phyloP scores from a whole-genome alignment of 805 yeast genomes.

The Zygosaccharomyces pseudorouxii region DNA sequence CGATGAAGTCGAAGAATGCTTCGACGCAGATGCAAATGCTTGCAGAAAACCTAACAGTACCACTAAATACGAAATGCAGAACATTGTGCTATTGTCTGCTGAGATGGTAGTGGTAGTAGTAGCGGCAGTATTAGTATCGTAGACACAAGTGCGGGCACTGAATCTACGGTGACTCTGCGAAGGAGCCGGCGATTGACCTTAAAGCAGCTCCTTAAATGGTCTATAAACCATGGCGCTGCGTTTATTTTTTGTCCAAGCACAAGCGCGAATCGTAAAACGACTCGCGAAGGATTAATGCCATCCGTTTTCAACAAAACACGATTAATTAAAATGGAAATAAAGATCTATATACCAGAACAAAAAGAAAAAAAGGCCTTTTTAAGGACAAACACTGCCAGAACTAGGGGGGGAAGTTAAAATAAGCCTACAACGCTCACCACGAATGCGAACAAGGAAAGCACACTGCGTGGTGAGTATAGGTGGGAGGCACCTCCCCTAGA shows the following conservation, averaged over 20 bases:
- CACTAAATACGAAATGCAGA: neutral
- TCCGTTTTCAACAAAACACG: neutral
- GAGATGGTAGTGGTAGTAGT: neutral
- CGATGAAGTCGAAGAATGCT: neutral
- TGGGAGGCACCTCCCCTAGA: neutral
- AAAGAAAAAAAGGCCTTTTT: neutral
- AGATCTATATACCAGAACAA: neutral
- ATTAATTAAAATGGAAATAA: neutral
- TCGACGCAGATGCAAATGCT: neutral
- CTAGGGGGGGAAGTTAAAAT: neutral
- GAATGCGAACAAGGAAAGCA: constrained; percentile 1
- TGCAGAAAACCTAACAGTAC: neutral
- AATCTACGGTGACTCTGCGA: neutral
- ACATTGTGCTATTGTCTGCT: neutral
- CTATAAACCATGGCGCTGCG: neutral
- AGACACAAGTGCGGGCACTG: neutral
- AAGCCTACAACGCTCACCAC: constrained; percentile 2
- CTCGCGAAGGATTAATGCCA: neutral
- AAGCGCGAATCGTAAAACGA: neutral
- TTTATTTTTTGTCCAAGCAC: neutral
- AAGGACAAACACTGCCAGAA: neutral
- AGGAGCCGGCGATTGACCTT: too few species aligned
- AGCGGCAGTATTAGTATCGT: neutral
- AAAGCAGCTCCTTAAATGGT: neutral
- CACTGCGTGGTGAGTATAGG: constrained; percentile 1